Base-by-base conservation (phyloP, 805 yeast genomes). In the Candida coquimbonensis region DNA sequence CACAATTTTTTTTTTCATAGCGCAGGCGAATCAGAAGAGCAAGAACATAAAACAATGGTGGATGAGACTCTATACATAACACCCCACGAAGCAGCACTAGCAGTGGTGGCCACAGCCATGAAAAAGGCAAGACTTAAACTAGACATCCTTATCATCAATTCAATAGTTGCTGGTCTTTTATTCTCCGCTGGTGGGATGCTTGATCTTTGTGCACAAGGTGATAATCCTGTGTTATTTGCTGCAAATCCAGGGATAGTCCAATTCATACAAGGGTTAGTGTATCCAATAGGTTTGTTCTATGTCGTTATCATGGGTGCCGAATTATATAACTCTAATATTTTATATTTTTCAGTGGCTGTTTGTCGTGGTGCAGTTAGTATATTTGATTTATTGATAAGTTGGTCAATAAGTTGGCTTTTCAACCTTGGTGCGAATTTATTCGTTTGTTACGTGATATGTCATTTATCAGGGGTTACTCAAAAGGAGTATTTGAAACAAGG, bases 101-200 rank as follows among this genome's bases (percentile, higher is more conserved):
- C 95, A 0, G 83, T 84, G 36, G 91, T 85, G 17, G 95, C 95
- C 9, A 86, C 93, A 0, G 72, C 88, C 3, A 85, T 85, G 93
- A 86, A 86, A 62, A 86, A 86, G 57, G 75, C 90, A 5, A 71
- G 95, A 61, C 70, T 83, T 27, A 72, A 78, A 51, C 53, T 79
- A 5, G 82, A 80, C 47, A 72, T 81, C 1, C 59, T 86, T n/a
- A 52, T 78, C 0, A 55, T 84, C 19, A 83, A 83, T 58, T 78
- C 89, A 0, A 60, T 84, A 6, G 66, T 83, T 49, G 95, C 89
- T 5, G 93, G 88, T 0, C 52, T 83, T 2, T 60, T 86, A 5
- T 85, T 86, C 61, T 65, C 82, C 36, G 66, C 81, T 3, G 93
- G 93, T 11, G 87, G 90, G 0, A 81, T 84, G 86, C 67, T 86